A percentile compares a stretch with the other conserved stretches of the same genome.
Conservation (phyloP, 352 stramenopile genomes). For the Globisporangium paddicum region DNA sequence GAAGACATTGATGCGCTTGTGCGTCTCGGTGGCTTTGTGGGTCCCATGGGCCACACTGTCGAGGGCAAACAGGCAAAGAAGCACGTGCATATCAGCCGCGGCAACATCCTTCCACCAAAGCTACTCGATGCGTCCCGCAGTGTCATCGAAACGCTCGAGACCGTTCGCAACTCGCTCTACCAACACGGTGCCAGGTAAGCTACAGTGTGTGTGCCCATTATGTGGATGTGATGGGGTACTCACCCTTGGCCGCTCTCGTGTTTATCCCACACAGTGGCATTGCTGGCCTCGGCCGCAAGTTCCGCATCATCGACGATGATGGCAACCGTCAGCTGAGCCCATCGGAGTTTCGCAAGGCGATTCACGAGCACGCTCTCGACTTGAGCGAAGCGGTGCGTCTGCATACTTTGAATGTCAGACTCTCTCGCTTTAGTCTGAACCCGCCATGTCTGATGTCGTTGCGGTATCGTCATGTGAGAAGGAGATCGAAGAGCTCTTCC, state of each 20-base stretch:
- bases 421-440: neutral
- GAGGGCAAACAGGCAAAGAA: constrained; percentile 39
- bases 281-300: constrained; percentile 72
- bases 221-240: too few species aligned
- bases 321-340: constrained; percentile 71
- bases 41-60: constrained; percentile 8
- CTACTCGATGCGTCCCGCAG: constrained; percentile 51
- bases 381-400: constrained; percentile 33
- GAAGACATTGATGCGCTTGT: constrained; percentile 59
- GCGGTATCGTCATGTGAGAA: constrained; percentile 1
- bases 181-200: constrained; percentile 65
- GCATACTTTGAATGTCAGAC: neutral
- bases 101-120: constrained; percentile 65
- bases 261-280: constrained; percentile 41
- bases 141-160: constrained; percentile 57
- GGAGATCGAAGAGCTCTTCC: constrained; percentile 74
- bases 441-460: neutral
- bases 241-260: too few species aligned
- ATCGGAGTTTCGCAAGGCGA: constrained; percentile 74
- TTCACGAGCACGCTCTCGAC: constrained; percentile 60
- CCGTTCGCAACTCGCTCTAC: constrained; percentile 67
- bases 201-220: too few species aligned
- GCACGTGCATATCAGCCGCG: constrained; percentile 53
- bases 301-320: constrained; percentile 89
- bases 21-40: constrained; percentile 34